These are phyloP conservation scores for Orbilia brochopaga DNA, from an alignment of 2,329 filamentous ascomycete genomes.

Conservation along the genomic window DNA sequence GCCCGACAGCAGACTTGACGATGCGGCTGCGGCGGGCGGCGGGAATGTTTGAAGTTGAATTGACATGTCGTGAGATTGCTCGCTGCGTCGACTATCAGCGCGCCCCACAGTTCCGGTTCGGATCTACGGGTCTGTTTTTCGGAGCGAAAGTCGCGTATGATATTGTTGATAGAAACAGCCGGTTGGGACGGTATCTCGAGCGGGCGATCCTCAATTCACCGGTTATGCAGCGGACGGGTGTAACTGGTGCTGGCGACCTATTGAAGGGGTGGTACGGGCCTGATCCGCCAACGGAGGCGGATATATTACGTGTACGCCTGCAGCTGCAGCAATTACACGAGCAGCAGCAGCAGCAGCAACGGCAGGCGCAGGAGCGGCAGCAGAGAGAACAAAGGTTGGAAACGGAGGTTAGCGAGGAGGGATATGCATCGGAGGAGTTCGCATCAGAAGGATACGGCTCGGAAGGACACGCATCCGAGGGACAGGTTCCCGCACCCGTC, in stretches of 20 bases:
- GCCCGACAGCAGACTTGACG: conserved; percentile 16
- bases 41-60: conserved; percentile 15
- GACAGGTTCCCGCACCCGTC: no score
- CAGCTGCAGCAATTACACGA: no score
- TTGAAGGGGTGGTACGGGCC: conserved; percentile 43
- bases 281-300: conserved; percentile 28
- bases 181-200: conserved; percentile 31
- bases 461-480: no score
- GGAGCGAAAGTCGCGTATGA: conserved; percentile 39
- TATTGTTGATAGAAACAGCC: conserved; percentile 18
- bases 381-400: not conserved
- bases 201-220: conserved; percentile 27
- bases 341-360: conserved; percentile 13
- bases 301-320: conserved; percentile 26
- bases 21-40: conserved; percentile 17
- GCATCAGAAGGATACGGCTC: no score
- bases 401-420: no score
- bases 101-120: conserved; percentile 23
- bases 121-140: conserved; percentile 38
- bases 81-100: conserved; percentile 40
- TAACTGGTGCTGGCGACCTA: conserved; percentile 19
- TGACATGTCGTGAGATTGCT: conserved; percentile 28
- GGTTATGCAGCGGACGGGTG: conserved; percentile 28
- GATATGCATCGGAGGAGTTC: no score
- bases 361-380: not conserved